Base-by-base conservation (phyloP, 495 filamentous ascomycete species). In the Astrothelium macrocarpum region DNA sequence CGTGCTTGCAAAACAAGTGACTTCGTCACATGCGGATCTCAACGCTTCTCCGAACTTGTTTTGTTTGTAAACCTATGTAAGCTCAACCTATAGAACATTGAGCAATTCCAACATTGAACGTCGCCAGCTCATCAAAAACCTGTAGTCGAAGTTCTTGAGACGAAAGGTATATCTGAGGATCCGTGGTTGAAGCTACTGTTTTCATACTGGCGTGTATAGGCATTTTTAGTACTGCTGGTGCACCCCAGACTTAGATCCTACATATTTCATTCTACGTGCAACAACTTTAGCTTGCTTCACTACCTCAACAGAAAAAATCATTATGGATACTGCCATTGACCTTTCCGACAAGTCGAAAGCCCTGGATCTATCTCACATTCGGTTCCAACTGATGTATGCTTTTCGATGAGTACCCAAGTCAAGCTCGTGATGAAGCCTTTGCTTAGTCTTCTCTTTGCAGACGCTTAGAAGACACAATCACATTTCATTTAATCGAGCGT, bases 381-480 rank as follows among this genome's bases (percentile, higher is more conserved):
- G 94, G 65, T 95, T 89, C 77, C 93, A 98, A 74, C 76, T 98
- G 61, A 96, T 97, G 92, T 96, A 76, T 77, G 86, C 25, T 56
- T 56, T 3, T 29, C 25, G 2, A 4, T 9, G 20, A 70, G 18
- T 23, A 68, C 53, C 14, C 29, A 43, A 45, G 59, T 59, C 49
- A 18, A 56, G 43, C 26, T 12, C 36, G 34, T 18, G 14, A 20
- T 32, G 32, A 7, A 65, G 2, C 28, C 5, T 20, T 26, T 2
- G 56, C 34, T 23, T 18, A 60, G 34, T 59, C 49, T 58, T 63
- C 43, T 43, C 1, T 45, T 29, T n/a, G 32, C 72, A 97, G 92
- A 67, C 94, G 94, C 43, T 82, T 97, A 23, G 94, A 99, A 78
- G 95, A 99, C 73, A 97, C 95, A 63, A 97, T 99, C 72, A 96